These are phyloP conservation scores for Dioszegia crocea DNA, from an alignment of 768 basidiomycete species.

Conservation along the genomic window DNA sequence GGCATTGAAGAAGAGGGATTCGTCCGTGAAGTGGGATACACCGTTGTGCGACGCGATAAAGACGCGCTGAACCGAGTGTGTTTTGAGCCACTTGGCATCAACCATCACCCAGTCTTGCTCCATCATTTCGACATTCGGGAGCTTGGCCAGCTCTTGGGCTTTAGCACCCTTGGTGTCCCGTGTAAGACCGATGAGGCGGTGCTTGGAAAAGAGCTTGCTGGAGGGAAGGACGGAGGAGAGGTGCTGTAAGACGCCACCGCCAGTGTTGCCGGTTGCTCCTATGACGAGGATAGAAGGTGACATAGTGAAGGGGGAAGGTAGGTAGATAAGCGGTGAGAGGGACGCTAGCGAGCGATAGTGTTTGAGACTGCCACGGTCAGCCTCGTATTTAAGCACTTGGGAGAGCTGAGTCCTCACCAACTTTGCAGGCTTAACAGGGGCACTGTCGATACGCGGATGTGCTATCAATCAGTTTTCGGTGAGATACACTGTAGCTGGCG, in stretches of 20 bases:
- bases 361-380: too few relatives aligned
- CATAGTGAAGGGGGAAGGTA: too few relatives aligned
- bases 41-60: slow-evolving; percentile 21
- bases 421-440: too few relatives aligned
- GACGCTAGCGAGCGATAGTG: too few relatives aligned
- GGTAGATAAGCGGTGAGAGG: too few relatives aligned
- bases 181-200: slow-evolving; percentile 21
- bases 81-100: slow-evolving; percentile 19
- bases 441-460: too few relatives aligned
- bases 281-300: slow-evolving; percentile 24
- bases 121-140: slow-evolving; percentile 6
- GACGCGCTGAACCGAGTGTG: slow-evolving; percentile 10
- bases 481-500: too few relatives aligned
- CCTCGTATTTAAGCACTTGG: too few relatives aligned
- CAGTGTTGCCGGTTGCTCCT: slow-evolving; percentile 27
- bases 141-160: slow-evolving; percentile 14
- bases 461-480: too few relatives aligned
- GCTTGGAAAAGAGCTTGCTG: background rate
- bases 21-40: slow-evolving; percentile 19
- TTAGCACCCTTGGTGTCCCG: background rate
- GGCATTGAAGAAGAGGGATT: slow-evolving; percentile 16
- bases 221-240: slow-evolving; percentile 5
- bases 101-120: slow-evolving; percentile 15
- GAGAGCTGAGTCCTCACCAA: too few relatives aligned
- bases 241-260: slow-evolving; percentile 11